Evolutionary conservation across 306 rosid genomes (phyloP), one percentile per base, ranked within the genome.

Genomic region (Acacia acuminata): DNA sequence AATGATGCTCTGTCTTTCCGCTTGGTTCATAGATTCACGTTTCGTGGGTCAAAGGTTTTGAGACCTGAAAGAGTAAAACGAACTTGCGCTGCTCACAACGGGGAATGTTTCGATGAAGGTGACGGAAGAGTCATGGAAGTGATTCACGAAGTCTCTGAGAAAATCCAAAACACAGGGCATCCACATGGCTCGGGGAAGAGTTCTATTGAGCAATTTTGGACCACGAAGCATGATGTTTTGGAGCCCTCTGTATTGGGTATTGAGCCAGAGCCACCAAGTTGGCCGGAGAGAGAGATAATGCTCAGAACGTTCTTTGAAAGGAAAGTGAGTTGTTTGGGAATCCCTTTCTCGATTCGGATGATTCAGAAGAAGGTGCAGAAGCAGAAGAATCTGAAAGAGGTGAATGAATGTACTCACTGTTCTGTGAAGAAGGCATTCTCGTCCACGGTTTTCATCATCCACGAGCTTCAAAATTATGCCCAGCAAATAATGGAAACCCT

Each of bases 251-350:
- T 81, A 24, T 80, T 87, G 9, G 94, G 92, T 6, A 84, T 92
- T 70, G 56, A 82, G 81, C 92, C 93, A 1, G 87, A 92, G 76
- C 90, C 93, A 70, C 90, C 92, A 0, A 81, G 83, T 58, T 91
- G 94, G 94, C 90, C 89, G 2, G 97, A 93, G 56, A 87, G 90
- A 76, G 88, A 82, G 27, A 88, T 88, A 82, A 73, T 88, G n/a
- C 42, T 84, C 56, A 78, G 89, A 45, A 66, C 72, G 7, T 38
- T 50, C 73, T 87, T 90, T 71, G 92, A 86, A 50, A 76, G 87
- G 81, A 91, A 72, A 81, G 87, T 84, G 17, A 91, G 79, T 67
- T 80, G 84, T 77, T 81, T 91, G 15, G 91, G 75, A 20, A 79
- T 93, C 60, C 93, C 97, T 34, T 16, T 87, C 22, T 91, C 96